Base-by-base conservation (phyloP, 495 filamentous ascomycete species). In the Hamigera avellanea region DNA sequence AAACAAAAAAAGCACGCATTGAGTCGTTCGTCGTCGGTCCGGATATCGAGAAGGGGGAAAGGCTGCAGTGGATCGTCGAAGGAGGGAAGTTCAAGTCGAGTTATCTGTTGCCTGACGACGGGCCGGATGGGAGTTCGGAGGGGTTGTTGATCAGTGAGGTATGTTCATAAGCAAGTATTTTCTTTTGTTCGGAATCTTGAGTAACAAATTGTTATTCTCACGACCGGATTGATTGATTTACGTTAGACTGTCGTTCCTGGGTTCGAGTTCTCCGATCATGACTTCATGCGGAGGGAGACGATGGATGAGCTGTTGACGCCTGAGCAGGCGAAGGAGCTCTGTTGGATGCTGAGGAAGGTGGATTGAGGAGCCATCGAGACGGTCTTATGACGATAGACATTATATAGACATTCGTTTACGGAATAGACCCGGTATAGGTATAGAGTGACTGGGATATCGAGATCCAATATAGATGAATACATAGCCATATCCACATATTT, bases 31-130 rank as follows among this genome's bases (percentile, higher is more conserved):
- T 75, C 0, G 78, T 81, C 3, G 80, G 78, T 0, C 61, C 58
- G 6, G 52, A 76, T 43, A 54, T 78, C 3, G 59, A 43, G 6
- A 52, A 48, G 13, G 79, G 74, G 5, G 77, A 81, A 61, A 66
- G 47, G 53, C 28, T 76, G 49, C 76, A 80, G 54, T 81, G 78
- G 77, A 63, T 81, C 43, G 76, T 84, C 14, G 73, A 80, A 32
- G 76, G 78, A 2, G 75, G 74, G 12, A 70, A 70, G 43, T 82
- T 64, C 49, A 82, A 80, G 46, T 69, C 67, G 8, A 77, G 61
- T 26, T 76, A 72, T 53, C 43, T 81, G 32, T 45, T 76, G 21
- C 59, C 64, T 4, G 69, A 74, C 43, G 43, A 39, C 13, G 52
- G 56, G 8, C 49, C 49, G 26, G 42, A 37, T 16, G 45, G 46